phyloP scores from a whole-genome alignment of 2,329 filamentous ascomycete species.

The Rhinocladiella similis region DNA sequence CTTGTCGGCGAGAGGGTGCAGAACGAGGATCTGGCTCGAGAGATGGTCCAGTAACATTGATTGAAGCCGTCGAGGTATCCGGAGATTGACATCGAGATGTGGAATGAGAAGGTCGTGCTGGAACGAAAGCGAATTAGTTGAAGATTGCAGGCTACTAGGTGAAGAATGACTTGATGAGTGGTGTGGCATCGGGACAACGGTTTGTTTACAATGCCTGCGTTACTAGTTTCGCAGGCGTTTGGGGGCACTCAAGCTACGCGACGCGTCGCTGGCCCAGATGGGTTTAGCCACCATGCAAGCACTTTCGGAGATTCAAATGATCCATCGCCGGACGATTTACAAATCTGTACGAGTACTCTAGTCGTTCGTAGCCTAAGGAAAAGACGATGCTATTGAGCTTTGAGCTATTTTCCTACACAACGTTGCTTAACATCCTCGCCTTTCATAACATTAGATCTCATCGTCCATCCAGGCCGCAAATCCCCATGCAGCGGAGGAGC shows the following conservation, averaged over 20 bases:
- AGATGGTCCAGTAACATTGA: conserved; percentile 15
- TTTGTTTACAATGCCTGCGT: no score
- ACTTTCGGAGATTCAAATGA: no score
- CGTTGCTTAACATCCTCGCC: no score
- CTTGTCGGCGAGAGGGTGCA: conserved; percentile 40
- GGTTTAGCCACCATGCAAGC: not conserved
- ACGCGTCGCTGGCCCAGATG: not conserved
- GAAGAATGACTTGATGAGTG: not conserved
- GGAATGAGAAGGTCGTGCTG: conserved; percentile 12
- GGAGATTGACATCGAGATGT: conserved; percentile 11
- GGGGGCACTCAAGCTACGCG: no score
- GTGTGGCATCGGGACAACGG: not conserved
- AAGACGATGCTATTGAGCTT: no score
- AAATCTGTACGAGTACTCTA: no score
- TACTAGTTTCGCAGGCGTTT: no score
- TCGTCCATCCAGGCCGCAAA: no score
- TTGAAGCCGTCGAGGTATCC: conserved; percentile 2
- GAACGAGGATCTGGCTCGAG: conserved; percentile 30
- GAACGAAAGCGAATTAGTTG: not conserved
- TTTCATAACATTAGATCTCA: not conserved
- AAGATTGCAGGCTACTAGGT: not conserved
- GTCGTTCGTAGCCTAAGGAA: no score
- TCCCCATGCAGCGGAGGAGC: not conserved
- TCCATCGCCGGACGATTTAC: no score
- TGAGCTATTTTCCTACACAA: no score